Evolutionary conservation across 768 basidiomycete species (phyloP).

Genomic region (Clavaria fumosa): DNA sequence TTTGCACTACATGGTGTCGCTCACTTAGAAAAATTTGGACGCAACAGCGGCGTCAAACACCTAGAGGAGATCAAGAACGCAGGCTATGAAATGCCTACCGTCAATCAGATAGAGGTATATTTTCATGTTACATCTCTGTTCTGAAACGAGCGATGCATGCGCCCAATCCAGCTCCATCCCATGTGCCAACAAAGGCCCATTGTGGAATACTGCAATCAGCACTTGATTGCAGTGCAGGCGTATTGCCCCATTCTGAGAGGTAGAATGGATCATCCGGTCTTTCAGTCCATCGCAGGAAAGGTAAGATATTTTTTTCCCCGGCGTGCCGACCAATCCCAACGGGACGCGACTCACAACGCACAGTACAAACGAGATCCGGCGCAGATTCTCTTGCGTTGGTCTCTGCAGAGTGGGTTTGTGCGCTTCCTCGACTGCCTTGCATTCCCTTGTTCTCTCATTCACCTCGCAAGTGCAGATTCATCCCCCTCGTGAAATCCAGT

Average conservation of each 20-base stretch:
- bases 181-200: constrained; percentile 71
- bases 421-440: neutral
- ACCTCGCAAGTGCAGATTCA: constrained; percentile 30
- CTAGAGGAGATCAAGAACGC: constrained; percentile 56
- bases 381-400: constrained; percentile 83
- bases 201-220: constrained; percentile 51
- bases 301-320: constrained; percentile 19
- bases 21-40: no score
- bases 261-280: constrained; percentile 34
- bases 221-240: constrained; percentile 52
- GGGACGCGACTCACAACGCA: neutral
- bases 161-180: constrained; percentile 48
- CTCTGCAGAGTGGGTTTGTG: constrained; percentile 64
- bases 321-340: neutral
- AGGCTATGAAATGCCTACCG: constrained; percentile 47
- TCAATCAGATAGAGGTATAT: constrained; percentile 72
- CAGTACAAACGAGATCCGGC: constrained; percentile 50
- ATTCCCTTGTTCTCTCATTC: neutral
- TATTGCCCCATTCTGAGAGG: constrained; percentile 66
- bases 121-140: neutral
- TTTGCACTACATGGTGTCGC: neutral
- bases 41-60: constrained; percentile 49
- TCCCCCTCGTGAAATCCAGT: constrained; percentile 73
- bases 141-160: constrained; percentile 4
- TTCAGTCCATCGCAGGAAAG: constrained; percentile 42